Percentiles rank a stretch among this genome's conserved stretches.
Conservation (phyloP, 2,329 filamentous ascomycete genomes). For the Boeremia exigua region DNA sequence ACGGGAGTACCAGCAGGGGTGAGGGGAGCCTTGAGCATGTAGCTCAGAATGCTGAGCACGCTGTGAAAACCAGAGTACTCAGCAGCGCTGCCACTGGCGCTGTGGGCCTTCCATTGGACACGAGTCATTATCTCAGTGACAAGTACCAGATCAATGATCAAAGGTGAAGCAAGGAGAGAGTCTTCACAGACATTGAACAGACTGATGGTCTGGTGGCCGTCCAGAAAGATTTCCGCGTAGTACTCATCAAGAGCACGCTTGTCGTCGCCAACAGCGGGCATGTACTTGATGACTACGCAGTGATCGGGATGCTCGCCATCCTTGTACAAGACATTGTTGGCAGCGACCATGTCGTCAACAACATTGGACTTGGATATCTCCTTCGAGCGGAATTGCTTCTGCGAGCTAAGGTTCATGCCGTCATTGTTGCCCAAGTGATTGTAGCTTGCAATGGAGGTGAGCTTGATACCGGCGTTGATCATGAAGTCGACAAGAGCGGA, state of each 20-base stretch:
- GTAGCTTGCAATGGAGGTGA: slow-evolving; percentile 98
- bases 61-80: slow-evolving; percentile 95
- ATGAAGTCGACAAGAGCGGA: slow-evolving; percentile 97
- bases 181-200: slow-evolving; percentile 99
- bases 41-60: slow-evolving; percentile 95
- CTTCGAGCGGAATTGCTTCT: slow-evolving; percentile 99
- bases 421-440: slow-evolving; percentile 99
- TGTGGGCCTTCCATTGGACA: slow-evolving; percentile 80
- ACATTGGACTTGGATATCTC: slow-evolving; percentile 99
- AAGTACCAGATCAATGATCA: slow-evolving; percentile 96
- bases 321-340: slow-evolving; percentile 89
- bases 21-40: slow-evolving; percentile 96
- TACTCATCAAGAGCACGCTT: slow-evolving; percentile 99
- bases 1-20: slow-evolving; percentile 95
- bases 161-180: slow-evolving; percentile 89
- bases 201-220: slow-evolving; percentile 96
- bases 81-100: slow-evolving; percentile 59
- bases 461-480: slow-evolving; percentile 97
- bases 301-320: slow-evolving; percentile 95
- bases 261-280: slow-evolving; percentile 98
- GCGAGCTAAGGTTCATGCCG: slow-evolving; percentile 96
- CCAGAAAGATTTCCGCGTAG: slow-evolving; percentile 98
- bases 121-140: slow-evolving; percentile 98
- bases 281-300: slow-evolving; percentile 99
- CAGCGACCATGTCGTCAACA: slow-evolving; percentile 98